Evolutionary conservation across 257 asterid species (phyloP).

Genomic region (Forsythia viridissima): DNA sequence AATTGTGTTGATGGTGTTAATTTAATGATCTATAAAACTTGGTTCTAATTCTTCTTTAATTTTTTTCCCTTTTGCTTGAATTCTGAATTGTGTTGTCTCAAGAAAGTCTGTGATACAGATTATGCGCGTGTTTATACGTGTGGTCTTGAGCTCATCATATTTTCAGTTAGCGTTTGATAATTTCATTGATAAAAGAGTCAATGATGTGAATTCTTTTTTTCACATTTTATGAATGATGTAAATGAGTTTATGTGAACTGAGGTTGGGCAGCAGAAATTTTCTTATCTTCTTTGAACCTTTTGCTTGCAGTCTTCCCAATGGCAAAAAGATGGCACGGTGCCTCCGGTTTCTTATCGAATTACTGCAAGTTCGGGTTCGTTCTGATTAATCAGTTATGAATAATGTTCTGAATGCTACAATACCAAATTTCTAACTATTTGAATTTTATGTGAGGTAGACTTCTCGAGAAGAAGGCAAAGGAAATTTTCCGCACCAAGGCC

Average conservation of each 20-base stretch:
- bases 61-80: background rate
- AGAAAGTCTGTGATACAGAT: background rate
- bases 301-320: slow-evolving; percentile 56
- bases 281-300: slow-evolving; percentile 11
- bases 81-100: slow-evolving; percentile 3
- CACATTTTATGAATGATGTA: background rate
- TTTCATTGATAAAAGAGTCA: too few relatives aligned
- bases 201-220: background rate
- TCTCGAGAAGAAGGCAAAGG: slow-evolving; percentile 67
- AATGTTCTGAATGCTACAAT: background rate
- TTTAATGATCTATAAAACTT: slow-evolving; percentile 8
- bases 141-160: background rate
- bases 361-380: slow-evolving; percentile 81
- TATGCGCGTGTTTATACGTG: background rate
- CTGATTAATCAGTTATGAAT: slow-evolving; percentile 22
- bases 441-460: slow-evolving; percentile 46
- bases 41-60: slow-evolving; percentile 7
- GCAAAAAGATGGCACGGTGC: slow-evolving; percentile 39
- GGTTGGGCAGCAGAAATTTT: background rate
- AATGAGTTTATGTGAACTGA: background rate
- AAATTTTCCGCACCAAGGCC: slow-evolving; percentile 53
- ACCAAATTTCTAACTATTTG: slow-evolving; percentile 2
- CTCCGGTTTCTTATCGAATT: slow-evolving; percentile 39
- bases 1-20: background rate
- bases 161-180: too few relatives aligned